Percentiles rank a stretch among this genome's conserved stretches.
Conservation (phyloP, 352 stramenopile genomes). For the Thraustochytrium sp. region DNA sequence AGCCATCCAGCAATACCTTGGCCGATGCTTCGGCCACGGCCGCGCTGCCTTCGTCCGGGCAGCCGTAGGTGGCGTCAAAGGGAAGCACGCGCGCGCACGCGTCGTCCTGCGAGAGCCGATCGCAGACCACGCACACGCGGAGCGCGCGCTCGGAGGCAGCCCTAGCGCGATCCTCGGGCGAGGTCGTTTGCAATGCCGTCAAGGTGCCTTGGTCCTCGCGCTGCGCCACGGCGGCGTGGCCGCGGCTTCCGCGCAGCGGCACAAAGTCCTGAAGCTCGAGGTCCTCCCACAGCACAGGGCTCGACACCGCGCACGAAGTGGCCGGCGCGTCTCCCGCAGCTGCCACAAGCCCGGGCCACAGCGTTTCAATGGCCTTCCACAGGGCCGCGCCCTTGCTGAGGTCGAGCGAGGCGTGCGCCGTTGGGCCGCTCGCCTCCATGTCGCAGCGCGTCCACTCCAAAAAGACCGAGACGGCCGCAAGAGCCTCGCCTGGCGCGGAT, state of each 20-base stretch:
- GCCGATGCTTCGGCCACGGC: too few species aligned
- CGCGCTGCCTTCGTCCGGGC: too few species aligned
- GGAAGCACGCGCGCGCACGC: neutral
- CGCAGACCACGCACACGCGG: neutral
- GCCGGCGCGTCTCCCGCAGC: neutral
- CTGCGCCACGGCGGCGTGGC: neutral
- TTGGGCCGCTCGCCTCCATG: neutral
- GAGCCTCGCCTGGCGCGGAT: neutral
- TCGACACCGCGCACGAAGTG: neutral
- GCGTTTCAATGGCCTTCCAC: neutral
- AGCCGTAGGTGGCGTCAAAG: slow-evolving; percentile 13
- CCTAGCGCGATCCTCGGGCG: neutral
- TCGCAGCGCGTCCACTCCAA: neutral
- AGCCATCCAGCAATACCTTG: too few species aligned
- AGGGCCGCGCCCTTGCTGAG: neutral
- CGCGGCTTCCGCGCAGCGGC: neutral
- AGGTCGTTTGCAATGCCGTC: neutral
- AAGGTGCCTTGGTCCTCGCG: too few species aligned
- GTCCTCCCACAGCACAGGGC: slow-evolving; percentile 5
- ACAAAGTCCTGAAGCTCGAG: slow-evolving; percentile 1
- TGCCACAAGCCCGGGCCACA: neutral
- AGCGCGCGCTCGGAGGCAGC: neutral
- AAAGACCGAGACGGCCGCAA: neutral
- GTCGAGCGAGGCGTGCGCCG: too few species aligned
- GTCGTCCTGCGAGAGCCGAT: neutral